phyloP scores from a whole-genome alignment of 164 flowering plant genomes.

The Stephania yunnanensis region DNA sequence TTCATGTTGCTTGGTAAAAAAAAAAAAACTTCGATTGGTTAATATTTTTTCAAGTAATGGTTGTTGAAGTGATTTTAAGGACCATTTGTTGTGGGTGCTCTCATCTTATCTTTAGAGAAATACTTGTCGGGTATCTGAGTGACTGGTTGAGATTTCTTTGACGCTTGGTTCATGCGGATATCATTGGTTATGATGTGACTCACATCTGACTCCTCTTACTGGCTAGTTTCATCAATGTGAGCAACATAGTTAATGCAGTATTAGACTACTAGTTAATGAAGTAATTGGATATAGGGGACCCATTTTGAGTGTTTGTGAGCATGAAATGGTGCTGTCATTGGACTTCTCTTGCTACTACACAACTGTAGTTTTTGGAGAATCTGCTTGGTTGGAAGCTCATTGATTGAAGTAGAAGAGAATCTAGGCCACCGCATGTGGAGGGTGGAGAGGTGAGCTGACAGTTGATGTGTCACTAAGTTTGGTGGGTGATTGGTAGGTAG shows the following conservation, averaged over 20 bases:
- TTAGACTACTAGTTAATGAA: neutral
- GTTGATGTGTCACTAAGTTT: neutral
- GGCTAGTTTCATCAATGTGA: neutral
- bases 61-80: neutral
- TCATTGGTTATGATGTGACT: neutral
- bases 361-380: neutral
- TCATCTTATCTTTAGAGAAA: neutral
- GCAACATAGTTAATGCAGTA: neutral
- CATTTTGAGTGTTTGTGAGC: neutral
- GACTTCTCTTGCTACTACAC: neutral
- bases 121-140: neutral
- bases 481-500: neutral
- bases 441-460: neutral
- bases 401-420: neutral
- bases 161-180: neutral
- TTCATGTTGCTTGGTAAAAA: neutral
- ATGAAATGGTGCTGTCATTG: neutral
- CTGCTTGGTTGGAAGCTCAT: neutral
- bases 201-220: neutral
- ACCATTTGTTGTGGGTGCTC: neutral
- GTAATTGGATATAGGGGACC: neutral
- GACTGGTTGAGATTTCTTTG: neutral
- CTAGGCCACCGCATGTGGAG: neutral
- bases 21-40: neutral
- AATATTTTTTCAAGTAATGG: neutral